Base-by-base conservation (phyloP, 1,284 basidiomycete genomes). In the Cystobasidium slooffiae region DNA sequence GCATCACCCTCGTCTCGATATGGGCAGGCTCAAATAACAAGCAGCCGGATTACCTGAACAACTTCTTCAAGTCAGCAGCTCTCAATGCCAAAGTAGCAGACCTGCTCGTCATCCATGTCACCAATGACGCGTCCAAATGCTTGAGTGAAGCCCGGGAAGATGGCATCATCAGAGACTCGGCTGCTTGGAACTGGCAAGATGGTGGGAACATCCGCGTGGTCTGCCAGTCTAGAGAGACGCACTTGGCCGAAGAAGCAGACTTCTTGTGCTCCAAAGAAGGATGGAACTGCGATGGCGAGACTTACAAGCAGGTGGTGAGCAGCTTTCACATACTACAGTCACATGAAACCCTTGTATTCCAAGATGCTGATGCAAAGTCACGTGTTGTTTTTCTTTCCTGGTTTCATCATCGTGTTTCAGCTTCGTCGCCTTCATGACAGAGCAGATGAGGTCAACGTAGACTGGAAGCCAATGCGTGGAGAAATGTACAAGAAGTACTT, bases 401-500 rank as follows among this genome's bases (percentile, higher is more conserved):
- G 37, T 58, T 16, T 16, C 24, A 14, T 58, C 24, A 58, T 14
- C 7, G 14, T 61, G 14, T 22, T 39, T 16, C 51, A 63, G 58
- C 61, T 66, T 16, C 47, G 51, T 9, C 61, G 69, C 0, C 69
- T 72, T 12, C 69, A 72, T 61, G 69, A 72, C n/a, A 44, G 69
- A 24, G 56, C 58, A 49, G 69, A 72, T 44, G 61, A 52, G 31
- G 69, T 72, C 18, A 72, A 72, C 16, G 59, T 59, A 18, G 69
- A 72, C 58, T 72, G 58, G 59, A 72, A 72, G 49, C 58, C 69
- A 6, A 6, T 72, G 51, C 69, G 69, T 10, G 69, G 69, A 14
- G 69, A 62, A 46, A 72, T 72, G 69, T 72, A 61, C 51, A 72
- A 64, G 47, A 59, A 64, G 20, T 72, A 72, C 69, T 72, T 72